Conservation (phyloP, 768 basidiomycete species). For the Gymnopilus dilepis region DNA sequence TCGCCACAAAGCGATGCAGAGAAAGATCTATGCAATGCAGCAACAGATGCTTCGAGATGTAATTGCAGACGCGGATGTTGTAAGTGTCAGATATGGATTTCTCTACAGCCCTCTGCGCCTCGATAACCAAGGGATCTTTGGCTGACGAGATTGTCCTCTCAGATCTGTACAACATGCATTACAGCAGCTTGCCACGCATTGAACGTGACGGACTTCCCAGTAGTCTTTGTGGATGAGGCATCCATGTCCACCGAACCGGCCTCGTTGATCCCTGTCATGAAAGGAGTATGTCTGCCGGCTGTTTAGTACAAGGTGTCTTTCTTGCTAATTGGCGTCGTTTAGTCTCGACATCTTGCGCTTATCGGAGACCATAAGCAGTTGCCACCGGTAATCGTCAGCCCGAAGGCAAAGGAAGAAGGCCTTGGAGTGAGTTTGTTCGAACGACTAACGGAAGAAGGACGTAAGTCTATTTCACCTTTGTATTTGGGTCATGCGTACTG, state of each 20-base stretch:
- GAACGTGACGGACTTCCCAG: slow-evolving; percentile 83
- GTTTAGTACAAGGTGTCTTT: slow-evolving; percentile 1
- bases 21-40: slow-evolving; percentile 57
- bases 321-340: slow-evolving; percentile 12
- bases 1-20: slow-evolving; percentile 34
- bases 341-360: slow-evolving; percentile 84
- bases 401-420: slow-evolving; percentile 74
- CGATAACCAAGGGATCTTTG: slow-evolving; percentile 1
- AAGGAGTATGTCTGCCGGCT: slow-evolving; percentile 70
- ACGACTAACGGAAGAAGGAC: slow-evolving; percentile 79
- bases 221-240: slow-evolving; percentile 94
- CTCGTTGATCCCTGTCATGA: slow-evolving; percentile 90
- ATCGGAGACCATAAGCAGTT: slow-evolving; percentile 99
- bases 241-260: slow-evolving; percentile 97
- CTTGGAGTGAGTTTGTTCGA: slow-evolving; percentile 88
- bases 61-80: slow-evolving; percentile 72
- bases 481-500: not conserved
- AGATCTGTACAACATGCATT: slow-evolving; percentile 91
- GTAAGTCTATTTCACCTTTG: slow-evolving; percentile 49
- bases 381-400: slow-evolving; percentile 84
- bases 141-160: slow-evolving; percentile 8
- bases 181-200: slow-evolving; percentile 71
- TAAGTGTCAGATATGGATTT: slow-evolving; percentile 41
- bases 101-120: not conserved
- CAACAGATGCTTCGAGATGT: slow-evolving; percentile 70